A percentile compares a stretch with the other conserved stretches of the same genome.
phyloP scores from a whole-genome alignment of 2,329 filamentous ascomycete species.

The Sporothrix protearum region DNA sequence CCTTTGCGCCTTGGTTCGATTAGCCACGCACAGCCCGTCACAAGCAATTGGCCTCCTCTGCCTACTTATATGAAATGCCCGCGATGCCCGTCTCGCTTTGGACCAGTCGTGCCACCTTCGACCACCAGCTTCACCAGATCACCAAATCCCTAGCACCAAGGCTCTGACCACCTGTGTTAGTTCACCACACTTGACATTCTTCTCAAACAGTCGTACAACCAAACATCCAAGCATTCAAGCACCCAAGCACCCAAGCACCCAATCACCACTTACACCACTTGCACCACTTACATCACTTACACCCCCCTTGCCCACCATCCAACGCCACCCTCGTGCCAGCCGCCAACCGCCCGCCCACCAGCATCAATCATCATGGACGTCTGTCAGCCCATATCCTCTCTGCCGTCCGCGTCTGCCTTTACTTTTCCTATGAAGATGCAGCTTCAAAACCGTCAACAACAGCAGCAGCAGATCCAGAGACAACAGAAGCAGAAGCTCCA shows the following conservation, averaged over 20 bases:
- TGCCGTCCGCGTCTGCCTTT: constrained; percentile 19
- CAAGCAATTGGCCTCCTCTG: not conserved
- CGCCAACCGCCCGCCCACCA: not conserved
- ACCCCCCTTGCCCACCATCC: constrained; percentile 8
- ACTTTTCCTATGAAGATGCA: constrained; percentile 16
- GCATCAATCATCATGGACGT: constrained; percentile 16
- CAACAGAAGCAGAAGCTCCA: constrained; percentile 30
- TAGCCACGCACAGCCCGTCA: too few species aligned
- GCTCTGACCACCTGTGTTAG: constrained; percentile 15
- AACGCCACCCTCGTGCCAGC: constrained; percentile 21
- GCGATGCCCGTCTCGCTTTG: constrained; percentile 17
- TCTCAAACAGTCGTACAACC: not conserved
- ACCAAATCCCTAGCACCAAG: constrained; percentile 16
- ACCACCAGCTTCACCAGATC: constrained; percentile 14
- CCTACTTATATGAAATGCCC: constrained; percentile 23
- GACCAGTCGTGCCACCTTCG: constrained; percentile 19
- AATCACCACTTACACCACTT: not conserved
- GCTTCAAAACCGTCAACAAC: constrained; percentile 24
- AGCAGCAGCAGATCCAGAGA: constrained; percentile 31
- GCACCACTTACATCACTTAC: not conserved
- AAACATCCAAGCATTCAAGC: too few species aligned
- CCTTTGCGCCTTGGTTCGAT: too few species aligned
- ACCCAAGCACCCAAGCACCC: not conserved
- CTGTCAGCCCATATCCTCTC: constrained; percentile 19
- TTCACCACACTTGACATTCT: not conserved